phyloP scores from a whole-genome alignment of 1,139 yeast genomes.

The Torulaspora globosa region DNA sequence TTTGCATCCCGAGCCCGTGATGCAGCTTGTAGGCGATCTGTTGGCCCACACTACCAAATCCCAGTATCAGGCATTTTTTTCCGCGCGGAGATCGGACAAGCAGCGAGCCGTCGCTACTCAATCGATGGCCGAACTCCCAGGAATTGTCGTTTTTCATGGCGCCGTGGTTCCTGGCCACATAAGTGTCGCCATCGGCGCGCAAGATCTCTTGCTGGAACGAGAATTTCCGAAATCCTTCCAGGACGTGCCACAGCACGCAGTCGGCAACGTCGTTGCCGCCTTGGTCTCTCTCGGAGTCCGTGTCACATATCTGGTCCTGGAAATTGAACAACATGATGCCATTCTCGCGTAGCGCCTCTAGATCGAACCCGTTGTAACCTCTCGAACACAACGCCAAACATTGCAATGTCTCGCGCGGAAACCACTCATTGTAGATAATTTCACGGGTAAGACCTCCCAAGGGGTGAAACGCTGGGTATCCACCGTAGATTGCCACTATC shows the following conservation, averaged over 20 bases:
- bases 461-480: conserved; percentile 31
- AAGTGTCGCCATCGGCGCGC: conserved; percentile 42
- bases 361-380: conserved; percentile 32
- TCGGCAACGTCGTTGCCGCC: conserved; percentile 68
- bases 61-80: conserved; percentile 62
- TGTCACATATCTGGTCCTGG: conserved; percentile 21
- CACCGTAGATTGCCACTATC: conserved; percentile 32
- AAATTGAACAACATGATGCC: conserved; percentile 27
- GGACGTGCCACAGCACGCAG: conserved; percentile 60
- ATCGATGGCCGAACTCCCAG: conserved; percentile 44
- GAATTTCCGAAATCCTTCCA: conserved; percentile 59
- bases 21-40: conserved; percentile 55
- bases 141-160: conserved; percentile 32
- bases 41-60: conserved; percentile 75
- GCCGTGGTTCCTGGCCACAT: conserved; percentile 31
- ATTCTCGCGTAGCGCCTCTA: conserved; percentile 23
- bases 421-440: conserved; percentile 23
- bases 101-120: conserved; percentile 39
- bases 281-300: conserved; percentile 11
- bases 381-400: conserved; percentile 33
- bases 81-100: conserved; percentile 49
- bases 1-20: conserved; percentile 59
- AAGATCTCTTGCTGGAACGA: conserved; percentile 41
- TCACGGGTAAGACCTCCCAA: conserved; percentile 32
- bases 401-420: conserved; percentile 24